A percentile compares a stretch with the other conserved stretches of the same genome.
phyloP scores from a whole-genome alignment of 441 rosid genomes.

The Corymbia calophylla region DNA sequence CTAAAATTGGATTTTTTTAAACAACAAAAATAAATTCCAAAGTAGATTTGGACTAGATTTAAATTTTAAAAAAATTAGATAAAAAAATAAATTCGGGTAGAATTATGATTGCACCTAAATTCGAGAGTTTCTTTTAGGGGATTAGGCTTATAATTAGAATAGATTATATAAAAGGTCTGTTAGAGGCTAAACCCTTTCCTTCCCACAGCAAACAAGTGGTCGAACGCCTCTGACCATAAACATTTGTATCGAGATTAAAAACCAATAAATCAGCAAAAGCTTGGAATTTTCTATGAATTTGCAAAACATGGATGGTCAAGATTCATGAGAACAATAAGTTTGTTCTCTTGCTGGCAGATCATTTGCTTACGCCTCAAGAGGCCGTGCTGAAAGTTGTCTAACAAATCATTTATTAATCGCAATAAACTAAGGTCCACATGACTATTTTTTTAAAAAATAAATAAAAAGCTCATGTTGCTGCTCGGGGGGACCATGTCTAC shows the following conservation, averaged over 20 bases:
- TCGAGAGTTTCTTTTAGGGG: not conserved
- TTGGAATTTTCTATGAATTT: not conserved
- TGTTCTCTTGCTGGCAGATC: not conserved
- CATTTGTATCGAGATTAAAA: not conserved
- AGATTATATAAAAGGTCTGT: not conserved
- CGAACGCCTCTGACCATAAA: not conserved
- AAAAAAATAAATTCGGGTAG: not conserved
- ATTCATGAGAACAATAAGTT: not conserved
- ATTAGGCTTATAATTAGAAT: not conserved
- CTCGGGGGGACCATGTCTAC: not conserved
- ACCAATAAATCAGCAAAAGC: not conserved
- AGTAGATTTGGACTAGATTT: no score
- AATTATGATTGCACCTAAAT: not conserved
- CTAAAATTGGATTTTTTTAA: no score
- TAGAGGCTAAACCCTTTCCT: not conserved
- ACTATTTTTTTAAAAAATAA: not conserved
- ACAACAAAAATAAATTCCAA: no score
- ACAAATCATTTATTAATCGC: not conserved
- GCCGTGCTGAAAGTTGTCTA: not conserved
- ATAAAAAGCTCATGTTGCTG: not conserved
- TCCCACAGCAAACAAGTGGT: not conserved
- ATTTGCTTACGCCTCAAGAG: not conserved
- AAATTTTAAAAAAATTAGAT: not conserved
- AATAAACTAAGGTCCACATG: not conserved
- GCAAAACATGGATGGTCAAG: not conserved